Evolutionary conservation across 805 yeast species (phyloP).

Genomic region (Lachancea nothofagi): DNA sequence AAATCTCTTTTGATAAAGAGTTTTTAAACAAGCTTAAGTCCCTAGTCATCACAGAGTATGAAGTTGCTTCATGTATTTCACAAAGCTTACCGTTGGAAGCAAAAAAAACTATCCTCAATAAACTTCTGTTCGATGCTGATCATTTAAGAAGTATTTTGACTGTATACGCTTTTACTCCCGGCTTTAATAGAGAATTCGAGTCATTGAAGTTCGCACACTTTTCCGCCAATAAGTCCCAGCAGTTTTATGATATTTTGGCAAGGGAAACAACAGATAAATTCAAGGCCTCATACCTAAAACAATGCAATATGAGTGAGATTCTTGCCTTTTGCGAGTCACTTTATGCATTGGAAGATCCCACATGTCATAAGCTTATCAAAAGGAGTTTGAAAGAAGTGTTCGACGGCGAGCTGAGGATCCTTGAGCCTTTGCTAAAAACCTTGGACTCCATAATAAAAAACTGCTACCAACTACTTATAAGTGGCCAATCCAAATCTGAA

Average conservation of each 20-base stretch:
- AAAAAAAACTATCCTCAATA: background rate
- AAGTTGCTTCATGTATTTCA: background rate
- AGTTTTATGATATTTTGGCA: constrained; percentile 1
- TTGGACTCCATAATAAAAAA: constrained; percentile 10
- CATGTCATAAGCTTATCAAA: constrained; percentile 1
- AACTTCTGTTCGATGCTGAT: background rate
- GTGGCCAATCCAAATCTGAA: background rate
- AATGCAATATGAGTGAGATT: background rate
- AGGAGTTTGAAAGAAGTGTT: constrained; percentile 2
- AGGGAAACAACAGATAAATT: background rate
- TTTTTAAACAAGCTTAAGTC: background rate
- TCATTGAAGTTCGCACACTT: constrained; percentile 2
- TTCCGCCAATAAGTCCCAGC: background rate
- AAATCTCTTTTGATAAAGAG: background rate
- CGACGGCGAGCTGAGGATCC: constrained; percentile 16
- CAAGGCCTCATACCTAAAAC: background rate
- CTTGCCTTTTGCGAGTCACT: background rate
- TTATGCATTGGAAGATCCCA: background rate
- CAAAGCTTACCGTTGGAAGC: background rate
- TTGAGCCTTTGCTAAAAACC: constrained; percentile 16
- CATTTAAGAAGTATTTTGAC: background rate
- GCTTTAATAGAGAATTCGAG: background rate
- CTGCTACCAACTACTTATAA: background rate
- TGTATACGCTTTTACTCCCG: background rate
- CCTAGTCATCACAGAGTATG: background rate